Conservation (phyloP, 2,329 filamentous ascomycete species). For the Mariannaea elegans region DNA sequence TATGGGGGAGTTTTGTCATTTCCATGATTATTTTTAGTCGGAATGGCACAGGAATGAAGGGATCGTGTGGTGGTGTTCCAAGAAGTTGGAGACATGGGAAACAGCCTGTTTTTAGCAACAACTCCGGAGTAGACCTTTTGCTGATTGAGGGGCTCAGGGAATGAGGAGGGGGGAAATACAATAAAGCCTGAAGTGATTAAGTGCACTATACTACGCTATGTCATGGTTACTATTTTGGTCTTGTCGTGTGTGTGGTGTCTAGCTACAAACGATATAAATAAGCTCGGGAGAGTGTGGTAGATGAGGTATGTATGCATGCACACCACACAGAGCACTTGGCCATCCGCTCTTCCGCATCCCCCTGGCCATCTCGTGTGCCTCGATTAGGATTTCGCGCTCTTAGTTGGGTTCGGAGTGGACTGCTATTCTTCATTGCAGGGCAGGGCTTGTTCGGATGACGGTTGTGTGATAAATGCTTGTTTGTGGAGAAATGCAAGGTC, state of each 20-base stretch:
- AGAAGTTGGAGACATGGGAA: background rate
- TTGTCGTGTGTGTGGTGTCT: background rate
- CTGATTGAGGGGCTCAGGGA: background rate
- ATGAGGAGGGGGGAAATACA: background rate
- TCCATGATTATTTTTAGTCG: constrained; percentile 21
- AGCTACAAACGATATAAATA: background rate
- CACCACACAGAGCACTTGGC: too few relatives aligned
- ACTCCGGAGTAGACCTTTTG: constrained; percentile 3
- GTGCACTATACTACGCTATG: background rate
- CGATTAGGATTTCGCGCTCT: background rate
- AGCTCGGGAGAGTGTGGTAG: background rate
- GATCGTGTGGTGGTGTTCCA: too few relatives aligned
- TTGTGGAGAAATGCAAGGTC: background rate
- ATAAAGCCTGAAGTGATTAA: background rate
- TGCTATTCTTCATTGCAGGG: constrained; percentile 8
- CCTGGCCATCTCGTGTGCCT: background rate
- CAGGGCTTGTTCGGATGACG: too few relatives aligned
- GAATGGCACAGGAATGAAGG: too few relatives aligned
- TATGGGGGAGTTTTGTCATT: constrained; percentile 11
- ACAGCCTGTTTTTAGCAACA: constrained; percentile 9
- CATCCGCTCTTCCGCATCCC: background rate
- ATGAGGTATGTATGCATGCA: constrained; percentile 9
- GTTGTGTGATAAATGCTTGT: too few relatives aligned
- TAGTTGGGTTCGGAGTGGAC: too few relatives aligned
- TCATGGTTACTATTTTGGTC: constrained; percentile 14